Evolutionary conservation across 371 early-diverging fungal genomes (phyloP).

Genomic region (Rhizopus delemar): DNA sequence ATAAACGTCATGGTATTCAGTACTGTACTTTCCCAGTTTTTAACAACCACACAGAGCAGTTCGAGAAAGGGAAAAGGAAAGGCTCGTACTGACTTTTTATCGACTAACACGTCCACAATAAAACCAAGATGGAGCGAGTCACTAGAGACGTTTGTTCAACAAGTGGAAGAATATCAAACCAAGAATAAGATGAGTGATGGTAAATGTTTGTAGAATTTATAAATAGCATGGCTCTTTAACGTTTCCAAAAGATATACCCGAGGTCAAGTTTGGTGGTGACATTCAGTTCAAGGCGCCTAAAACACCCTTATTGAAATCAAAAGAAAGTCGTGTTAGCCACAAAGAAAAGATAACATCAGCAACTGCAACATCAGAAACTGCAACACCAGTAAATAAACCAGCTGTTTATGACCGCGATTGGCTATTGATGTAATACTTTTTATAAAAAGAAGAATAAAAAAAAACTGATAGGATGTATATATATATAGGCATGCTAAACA

Average conservation of each 20-base stretch:
- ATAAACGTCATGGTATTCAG: neutral
- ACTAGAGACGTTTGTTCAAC: neutral
- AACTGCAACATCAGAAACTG: neutral
- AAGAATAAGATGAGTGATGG: neutral
- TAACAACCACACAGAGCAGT: neutral
- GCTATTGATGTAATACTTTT: slow-evolving; percentile 40
- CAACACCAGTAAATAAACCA: neutral
- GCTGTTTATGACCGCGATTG: slow-evolving; percentile 50
- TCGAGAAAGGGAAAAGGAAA: slow-evolving; percentile 4
- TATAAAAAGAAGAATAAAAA: neutral
- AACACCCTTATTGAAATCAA: neutral
- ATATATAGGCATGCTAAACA: slow-evolving; percentile 37
- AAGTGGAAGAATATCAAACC: neutral
- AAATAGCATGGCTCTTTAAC: neutral
- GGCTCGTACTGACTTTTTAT: neutral
- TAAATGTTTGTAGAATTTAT: neutral
- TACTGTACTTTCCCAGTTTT: neutral
- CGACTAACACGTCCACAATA: neutral
- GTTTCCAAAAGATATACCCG: neutral
- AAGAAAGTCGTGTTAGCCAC: neutral
- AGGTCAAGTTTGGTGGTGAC: neutral
- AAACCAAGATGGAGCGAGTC: neutral
- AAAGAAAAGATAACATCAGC: neutral
- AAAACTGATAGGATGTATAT: neutral
- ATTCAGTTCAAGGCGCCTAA: neutral